These are phyloP conservation scores for Xylariaceae sp. DNA, from an alignment of 2,329 filamentous ascomycete genomes.

Conservation along the genomic window DNA sequence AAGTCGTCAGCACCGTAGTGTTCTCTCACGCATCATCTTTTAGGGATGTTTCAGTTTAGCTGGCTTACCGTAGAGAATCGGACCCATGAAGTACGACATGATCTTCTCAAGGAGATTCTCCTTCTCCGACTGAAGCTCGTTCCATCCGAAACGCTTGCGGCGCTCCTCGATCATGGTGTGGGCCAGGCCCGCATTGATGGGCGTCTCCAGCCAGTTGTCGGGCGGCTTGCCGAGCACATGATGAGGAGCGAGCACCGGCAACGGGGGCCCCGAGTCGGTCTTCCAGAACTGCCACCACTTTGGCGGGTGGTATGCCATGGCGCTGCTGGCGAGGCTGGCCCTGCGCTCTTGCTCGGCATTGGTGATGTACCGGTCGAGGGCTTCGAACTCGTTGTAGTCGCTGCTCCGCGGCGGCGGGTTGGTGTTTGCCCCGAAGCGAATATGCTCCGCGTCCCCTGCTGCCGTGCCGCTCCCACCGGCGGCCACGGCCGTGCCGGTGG, in stretches of 20 bases:
- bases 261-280: constrained; percentile 29
- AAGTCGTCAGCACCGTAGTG: not conserved
- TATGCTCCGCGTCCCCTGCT: constrained; percentile 18
- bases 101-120: constrained; percentile 66
- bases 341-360: constrained; percentile 26
- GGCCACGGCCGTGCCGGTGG: too few relatives aligned
- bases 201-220: constrained; percentile 60
- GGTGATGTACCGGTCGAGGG: constrained; percentile 31
- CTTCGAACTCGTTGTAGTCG: constrained; percentile 30
- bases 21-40: too few relatives aligned
- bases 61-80: constrained; percentile 65
- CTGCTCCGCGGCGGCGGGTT: constrained; percentile 16
- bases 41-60: too few relatives aligned
- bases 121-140: constrained; percentile 65
- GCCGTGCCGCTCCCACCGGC: not conserved
- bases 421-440: constrained; percentile 22
- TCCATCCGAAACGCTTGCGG: constrained; percentile 60
- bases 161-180: constrained; percentile 51
- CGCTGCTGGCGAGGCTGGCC: constrained; percentile 19
- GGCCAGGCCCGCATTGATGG: constrained; percentile 57
- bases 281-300: constrained; percentile 57
- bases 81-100: constrained; percentile 65
- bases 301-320: constrained; percentile 33
- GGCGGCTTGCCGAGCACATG: constrained; percentile 42
- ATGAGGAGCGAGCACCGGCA: constrained; percentile 32